Base-by-base conservation (phyloP, 371 early-diverging fungal species). In the Apophysomyces sp. region DNA sequence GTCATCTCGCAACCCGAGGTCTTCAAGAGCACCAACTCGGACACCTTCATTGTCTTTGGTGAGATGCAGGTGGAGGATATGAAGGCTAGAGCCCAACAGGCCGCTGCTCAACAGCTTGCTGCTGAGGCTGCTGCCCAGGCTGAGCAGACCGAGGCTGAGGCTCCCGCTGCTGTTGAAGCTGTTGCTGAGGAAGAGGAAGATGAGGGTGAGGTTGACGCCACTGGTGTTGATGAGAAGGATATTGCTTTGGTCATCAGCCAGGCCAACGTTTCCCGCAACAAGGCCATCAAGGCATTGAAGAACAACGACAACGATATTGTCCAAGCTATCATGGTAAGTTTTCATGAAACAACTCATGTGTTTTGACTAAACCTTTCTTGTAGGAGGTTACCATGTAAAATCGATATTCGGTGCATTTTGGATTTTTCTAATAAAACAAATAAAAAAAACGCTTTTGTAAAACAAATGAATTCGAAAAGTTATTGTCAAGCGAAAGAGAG, bases 21-120 rank as follows among this genome's bases (percentile, higher is more conserved):
- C 52, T 97, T 86, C 93, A 95, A 92, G 87, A 88, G 88, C 73
- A 74, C 79, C 65, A 85, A 85, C 85, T 89, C 91, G 69, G 94
- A 96, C 76, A 94, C 94, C 70, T 95, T 95, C 89, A 88, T 97
- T 68, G 95, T 98, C 66, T 96, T 98, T 73, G 98, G 98, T 78
- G 96, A 97, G 84, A 92, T 94, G 66, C 86, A 90, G 68, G 81
- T 88, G 57, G 97, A 97, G 77, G 95, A 97, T 78, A 59, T 92
- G 70, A 88, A 83, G 76, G 76, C 83, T 61, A 86, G 89, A 78
- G 91, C 91, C 66, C 88, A 86, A 72, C 77, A 76, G 61, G 86
- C 86, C 62, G 86, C 89, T 71, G 85, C 86, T 60, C 78, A 81
- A 55, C 82, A 82, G 66, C 75, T 86, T 51, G 84, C 80, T 68